These are phyloP conservation scores for Lecanicillium sp. DNA, from an alignment of 2,329 filamentous ascomycete species.

Conservation along the genomic window DNA sequence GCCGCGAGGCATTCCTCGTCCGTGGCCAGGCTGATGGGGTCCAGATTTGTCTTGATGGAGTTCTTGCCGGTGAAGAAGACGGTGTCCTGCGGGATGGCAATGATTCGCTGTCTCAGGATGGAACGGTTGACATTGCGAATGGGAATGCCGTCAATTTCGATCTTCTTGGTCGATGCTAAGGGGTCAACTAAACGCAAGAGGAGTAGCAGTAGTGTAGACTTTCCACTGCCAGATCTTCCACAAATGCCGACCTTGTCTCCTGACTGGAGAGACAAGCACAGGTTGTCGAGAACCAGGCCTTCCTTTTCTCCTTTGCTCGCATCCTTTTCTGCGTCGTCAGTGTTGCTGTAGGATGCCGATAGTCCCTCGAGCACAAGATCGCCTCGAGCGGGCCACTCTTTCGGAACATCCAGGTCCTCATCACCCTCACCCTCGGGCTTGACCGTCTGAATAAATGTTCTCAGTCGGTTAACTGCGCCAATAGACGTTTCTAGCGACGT, in stretches of 20 bases:
- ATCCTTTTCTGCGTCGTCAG: constrained; percentile 31
- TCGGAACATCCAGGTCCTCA: constrained; percentile 16
- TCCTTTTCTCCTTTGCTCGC: background rate
- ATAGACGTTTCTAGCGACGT: constrained; percentile 26
- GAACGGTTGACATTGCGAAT: constrained; percentile 34
- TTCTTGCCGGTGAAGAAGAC: constrained; percentile 43
- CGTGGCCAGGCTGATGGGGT: constrained; percentile 30
- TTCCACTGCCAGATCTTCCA: constrained; percentile 27
- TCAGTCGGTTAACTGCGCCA: constrained; percentile 23
- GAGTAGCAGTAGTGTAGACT: constrained; percentile 37
- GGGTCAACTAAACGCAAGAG: constrained; percentile 38
- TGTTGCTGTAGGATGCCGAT: constrained; percentile 28
- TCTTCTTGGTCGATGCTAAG: constrained; percentile 16
- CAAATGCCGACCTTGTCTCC: background rate
- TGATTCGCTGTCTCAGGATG: constrained; percentile 40
- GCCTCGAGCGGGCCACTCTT: constrained; percentile 28
- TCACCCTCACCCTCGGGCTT: constrained; percentile 17
- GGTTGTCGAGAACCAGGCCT: background rate
- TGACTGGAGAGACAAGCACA: background rate
- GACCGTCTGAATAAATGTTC: constrained; percentile 22
- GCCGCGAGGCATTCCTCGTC: constrained; percentile 28
- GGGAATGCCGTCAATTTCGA: constrained; percentile 31
- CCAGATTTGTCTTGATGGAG: constrained; percentile 37
- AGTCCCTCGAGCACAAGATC: constrained; percentile 25
- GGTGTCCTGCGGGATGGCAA: constrained; percentile 48